Base-by-base conservation (phyloP, 2,329 filamentous ascomycete species). In the Dactylellina drechsleri region DNA sequence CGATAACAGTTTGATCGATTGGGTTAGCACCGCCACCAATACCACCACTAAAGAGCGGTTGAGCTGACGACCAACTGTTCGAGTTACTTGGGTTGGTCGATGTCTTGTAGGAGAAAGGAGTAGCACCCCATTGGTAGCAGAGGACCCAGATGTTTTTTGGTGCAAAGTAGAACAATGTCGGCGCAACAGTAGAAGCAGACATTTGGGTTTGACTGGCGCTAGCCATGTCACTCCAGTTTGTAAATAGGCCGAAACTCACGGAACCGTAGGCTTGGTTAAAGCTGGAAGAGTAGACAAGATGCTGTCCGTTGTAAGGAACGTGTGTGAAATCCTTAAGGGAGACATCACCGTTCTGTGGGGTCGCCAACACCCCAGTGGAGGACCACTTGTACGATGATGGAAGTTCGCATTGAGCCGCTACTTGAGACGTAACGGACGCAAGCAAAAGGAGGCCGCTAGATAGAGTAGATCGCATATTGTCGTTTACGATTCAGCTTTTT, bases 1-100 rank as follows among this genome's bases (percentile, higher is more conserved):
- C 87, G 76, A 90, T 90, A 66, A 90, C 77, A 0, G 87, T 87
- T 81, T 89, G 87, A 80, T 90, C 88, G 74, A 91, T 90, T 10
- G 83, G 79, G 0, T 87, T 87, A 0, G 85, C 88, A 80, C 80
- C 79, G 7, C 85, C 85, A 66, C 79, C 83, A 78, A 90, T 86
- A 18, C 79, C 83, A 12, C 88, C 87, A 0, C 84, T 81, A 82
- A 88, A 90, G 54, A 90, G 85, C 2, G 86, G 78, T 80, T 88
- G 83, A 7, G 83, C 80, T 0, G 82, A 75, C 0, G 84, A 85
- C 88, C 88, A 90, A 45, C 85, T 83, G 78, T 87, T 88, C 0
- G 83, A 80, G 72, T 88, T 84, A 74, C 85, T 84, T 0, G 88
- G 87, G 78, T 90, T 84, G 58, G 75, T 85, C 0, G 87, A 86